phyloP scores from a whole-genome alignment of 768 basidiomycete genomes.

The Cantharellus cinnabarinus region DNA sequence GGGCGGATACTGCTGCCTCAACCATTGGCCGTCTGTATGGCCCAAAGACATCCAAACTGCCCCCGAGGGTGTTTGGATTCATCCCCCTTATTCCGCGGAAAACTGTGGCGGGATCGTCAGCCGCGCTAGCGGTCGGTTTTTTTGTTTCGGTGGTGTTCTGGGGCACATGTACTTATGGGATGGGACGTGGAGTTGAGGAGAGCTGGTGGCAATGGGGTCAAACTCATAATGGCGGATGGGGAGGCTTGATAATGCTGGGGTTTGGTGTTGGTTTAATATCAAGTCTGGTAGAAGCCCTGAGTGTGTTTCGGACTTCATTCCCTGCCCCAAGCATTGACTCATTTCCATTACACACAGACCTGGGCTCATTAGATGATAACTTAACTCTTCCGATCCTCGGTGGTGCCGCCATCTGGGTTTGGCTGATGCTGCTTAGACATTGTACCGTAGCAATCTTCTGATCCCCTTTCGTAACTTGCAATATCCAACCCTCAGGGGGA shows the following conservation, averaged over 20 bases:
- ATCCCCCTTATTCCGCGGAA: slow-evolving; percentile 66
- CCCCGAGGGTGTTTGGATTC: slow-evolving; percentile 18
- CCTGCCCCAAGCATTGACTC: neutral
- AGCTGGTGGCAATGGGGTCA: slow-evolving; percentile 19
- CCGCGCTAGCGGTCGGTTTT: slow-evolving; percentile 48
- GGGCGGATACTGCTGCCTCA: slow-evolving; percentile 90
- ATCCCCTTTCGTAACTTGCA: no score
- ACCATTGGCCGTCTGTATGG: slow-evolving; percentile 79
- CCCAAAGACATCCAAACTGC: slow-evolving; percentile 40
- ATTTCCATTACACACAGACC: slow-evolving; percentile 27
- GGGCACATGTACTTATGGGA: slow-evolving; percentile 31
- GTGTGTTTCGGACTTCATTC: slow-evolving; percentile 26
- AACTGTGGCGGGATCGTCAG: slow-evolving; percentile 66
- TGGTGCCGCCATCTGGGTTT: slow-evolving; percentile 43
- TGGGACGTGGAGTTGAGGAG: slow-evolving; percentile 19
- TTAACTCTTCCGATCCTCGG: slow-evolving; percentile 75
- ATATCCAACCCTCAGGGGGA: no score
- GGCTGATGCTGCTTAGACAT: no score
- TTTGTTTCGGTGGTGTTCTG: slow-evolving; percentile 51
- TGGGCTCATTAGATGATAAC: slow-evolving; percentile 76
- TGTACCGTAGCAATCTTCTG: no score
- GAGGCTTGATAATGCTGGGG: slow-evolving; percentile 36
- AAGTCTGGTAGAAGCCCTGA: slow-evolving; percentile 75
- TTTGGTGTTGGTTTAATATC: slow-evolving; percentile 55
- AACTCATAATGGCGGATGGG: slow-evolving; percentile 21